Evolutionary conservation across 2,329 filamentous ascomycete species (phyloP).

Genomic region (Phyllosticta capitalensis): DNA sequence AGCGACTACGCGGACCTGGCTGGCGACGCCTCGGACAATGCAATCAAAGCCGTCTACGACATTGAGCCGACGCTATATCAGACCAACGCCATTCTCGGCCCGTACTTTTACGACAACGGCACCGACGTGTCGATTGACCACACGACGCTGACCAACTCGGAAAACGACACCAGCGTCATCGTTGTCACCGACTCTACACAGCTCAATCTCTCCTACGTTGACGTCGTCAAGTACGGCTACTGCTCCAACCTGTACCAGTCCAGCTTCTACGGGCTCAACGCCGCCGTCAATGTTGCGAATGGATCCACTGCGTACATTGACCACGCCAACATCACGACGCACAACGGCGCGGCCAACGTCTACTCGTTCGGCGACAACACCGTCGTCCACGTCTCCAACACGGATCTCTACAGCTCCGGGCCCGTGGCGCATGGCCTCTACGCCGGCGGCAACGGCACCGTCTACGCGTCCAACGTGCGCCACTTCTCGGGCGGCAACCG

Average conservation of each 20-base stretch:
- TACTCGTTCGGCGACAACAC: constrained; percentile 24
- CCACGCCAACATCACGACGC: constrained; percentile 23
- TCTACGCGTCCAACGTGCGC: constrained; percentile 16
- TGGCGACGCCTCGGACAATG: neutral
- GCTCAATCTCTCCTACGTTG: neutral
- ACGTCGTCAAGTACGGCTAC: constrained; percentile 23
- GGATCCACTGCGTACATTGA: constrained; percentile 18
- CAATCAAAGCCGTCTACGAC: constrained; percentile 5
- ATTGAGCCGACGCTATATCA: constrained; percentile 3
- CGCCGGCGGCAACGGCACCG: constrained; percentile 24
- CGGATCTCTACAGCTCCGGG: constrained; percentile 24
- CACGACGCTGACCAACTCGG: neutral
- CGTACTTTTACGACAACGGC: neutral
- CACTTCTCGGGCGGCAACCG: constrained; percentile 24
- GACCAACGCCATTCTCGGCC: neutral
- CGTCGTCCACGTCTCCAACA: constrained; percentile 18
- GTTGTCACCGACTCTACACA: neutral
- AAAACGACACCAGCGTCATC: constrained; percentile 1
- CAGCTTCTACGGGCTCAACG: constrained; percentile 14
- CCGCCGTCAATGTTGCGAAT: constrained; percentile 14
- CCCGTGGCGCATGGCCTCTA: constrained; percentile 26
- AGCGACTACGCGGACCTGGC: neutral
- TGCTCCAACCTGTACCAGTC: constrained; percentile 20
- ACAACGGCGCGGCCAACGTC: constrained; percentile 27
- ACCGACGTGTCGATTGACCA: neutral